Percentiles rank a stretch among this genome's conserved stretches.
Evolutionary conservation across 192 early-diverging fungal genomes (phyloP).

Genomic region (Coemansia sp.): DNA sequence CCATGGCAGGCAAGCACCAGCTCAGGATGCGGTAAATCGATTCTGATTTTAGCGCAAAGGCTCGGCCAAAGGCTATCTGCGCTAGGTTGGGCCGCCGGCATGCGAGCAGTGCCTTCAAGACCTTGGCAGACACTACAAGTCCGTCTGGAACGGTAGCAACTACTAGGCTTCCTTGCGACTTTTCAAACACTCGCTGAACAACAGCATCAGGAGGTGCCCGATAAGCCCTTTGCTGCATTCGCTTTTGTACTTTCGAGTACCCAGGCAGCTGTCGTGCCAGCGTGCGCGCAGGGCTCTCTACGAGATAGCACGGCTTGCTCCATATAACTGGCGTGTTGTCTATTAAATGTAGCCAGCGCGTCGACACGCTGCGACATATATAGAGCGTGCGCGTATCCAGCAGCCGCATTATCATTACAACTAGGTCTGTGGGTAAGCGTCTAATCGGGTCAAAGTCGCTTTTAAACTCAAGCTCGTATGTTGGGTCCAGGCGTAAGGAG

Average conservation of each 20-base stretch:
- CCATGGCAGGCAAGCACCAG: slow-evolving; percentile 14
- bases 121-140: background rate
- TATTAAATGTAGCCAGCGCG: slow-evolving; percentile 24
- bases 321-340: slow-evolving; percentile 34
- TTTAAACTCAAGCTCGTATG: slow-evolving; percentile 1
- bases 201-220: slow-evolving; percentile 14
- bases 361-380: slow-evolving; percentile 29
- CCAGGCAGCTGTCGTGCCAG: slow-evolving; percentile 30
- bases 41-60: background rate
- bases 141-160: slow-evolving; percentile 15
- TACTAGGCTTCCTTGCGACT: slow-evolving; percentile 14
- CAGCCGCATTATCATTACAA: slow-evolving; percentile 10
- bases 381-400: slow-evolving; percentile 26
- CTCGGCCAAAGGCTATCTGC: slow-evolving; percentile 7
- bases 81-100: slow-evolving; percentile 20
- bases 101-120: slow-evolving; percentile 19
- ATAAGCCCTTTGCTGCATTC: background rate
- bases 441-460: slow-evolving; percentile 12
- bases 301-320: slow-evolving; percentile 14
- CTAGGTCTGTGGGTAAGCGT: slow-evolving; percentile 26
- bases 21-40: slow-evolving; percentile 15
- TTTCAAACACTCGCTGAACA: slow-evolving; percentile 22
- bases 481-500: slow-evolving; percentile 22
- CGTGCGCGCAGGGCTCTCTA: background rate
- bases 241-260: slow-evolving; percentile 21